These are phyloP conservation scores for Debaryomyces psychrophilus DNA, from an alignment of 1,139 yeast species.

Conservation along the genomic window DNA sequence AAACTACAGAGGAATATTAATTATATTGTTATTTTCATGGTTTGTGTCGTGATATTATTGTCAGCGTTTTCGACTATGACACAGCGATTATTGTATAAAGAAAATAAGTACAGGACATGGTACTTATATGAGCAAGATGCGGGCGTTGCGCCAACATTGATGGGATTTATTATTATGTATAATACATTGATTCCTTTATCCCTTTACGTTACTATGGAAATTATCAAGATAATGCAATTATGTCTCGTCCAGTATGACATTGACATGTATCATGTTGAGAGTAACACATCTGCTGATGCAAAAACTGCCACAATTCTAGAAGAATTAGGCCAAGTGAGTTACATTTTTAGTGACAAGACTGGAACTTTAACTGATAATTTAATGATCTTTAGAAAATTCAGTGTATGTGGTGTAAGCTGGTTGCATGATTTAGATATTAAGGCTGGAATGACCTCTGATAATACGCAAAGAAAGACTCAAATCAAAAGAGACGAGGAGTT, in stretches of 20 bases:
- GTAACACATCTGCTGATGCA: conserved; percentile 92
- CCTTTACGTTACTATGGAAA: conserved; percentile 94
- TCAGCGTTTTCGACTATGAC: conserved; percentile 86
- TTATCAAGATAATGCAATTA: conserved; percentile 86
- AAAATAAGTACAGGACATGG: conserved; percentile 62
- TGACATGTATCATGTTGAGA: conserved; percentile 86
- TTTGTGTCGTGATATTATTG: conserved; percentile 69
- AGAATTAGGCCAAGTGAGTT: conserved; percentile 95
- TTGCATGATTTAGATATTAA: conserved; percentile 68
- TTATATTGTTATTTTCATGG: conserved; percentile 85
- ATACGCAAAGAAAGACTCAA: neutral
- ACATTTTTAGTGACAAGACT: conserved; percentile 93
- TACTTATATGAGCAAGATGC: conserved; percentile 73
- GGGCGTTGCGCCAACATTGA: conserved; percentile 86
- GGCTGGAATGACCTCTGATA: conserved; percentile 17
- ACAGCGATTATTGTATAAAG: conserved; percentile 55
- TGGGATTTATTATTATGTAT: conserved; percentile 97
- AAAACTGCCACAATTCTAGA: conserved; percentile 94
- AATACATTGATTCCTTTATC: conserved; percentile 95
- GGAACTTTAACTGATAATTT: conserved; percentile 93
- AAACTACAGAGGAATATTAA: conserved; percentile 83
- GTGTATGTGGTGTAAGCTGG: conserved; percentile 90
- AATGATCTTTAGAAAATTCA: conserved; percentile 83
- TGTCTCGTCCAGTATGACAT: conserved; percentile 82
- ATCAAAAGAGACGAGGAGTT: neutral